A percentile compares a stretch with the other conserved stretches of the same genome.
phyloP scores from a whole-genome alignment of 306 rosid species.

The Corylus avellana region DNA sequence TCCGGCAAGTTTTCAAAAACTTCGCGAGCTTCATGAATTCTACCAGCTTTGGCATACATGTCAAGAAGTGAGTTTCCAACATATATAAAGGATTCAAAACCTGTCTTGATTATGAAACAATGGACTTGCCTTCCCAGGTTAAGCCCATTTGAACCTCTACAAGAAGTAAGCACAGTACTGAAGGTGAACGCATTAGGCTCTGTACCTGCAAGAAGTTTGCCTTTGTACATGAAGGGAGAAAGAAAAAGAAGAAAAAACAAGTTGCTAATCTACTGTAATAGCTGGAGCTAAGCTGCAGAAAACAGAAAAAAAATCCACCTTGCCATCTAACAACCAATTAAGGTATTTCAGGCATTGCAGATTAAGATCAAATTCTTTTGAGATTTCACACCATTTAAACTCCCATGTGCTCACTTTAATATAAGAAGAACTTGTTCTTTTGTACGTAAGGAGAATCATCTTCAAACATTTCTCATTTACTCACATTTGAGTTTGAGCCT shows the following conservation, averaged over 20 bases:
- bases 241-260: neutral
- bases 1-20: conserved; percentile 74
- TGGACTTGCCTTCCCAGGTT: conserved; percentile 75
- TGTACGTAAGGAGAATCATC: neutral
- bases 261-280: neutral
- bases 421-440: neutral
- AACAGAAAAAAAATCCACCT: neutral
- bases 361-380: neutral
- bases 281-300: neutral
- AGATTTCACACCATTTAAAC: neutral
- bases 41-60: conserved; percentile 87
- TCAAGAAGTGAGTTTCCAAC: conserved; percentile 93
- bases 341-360: neutral
- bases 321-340: neutral
- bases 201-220: conserved; percentile 51
- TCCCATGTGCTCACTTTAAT: neutral
- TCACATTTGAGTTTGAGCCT: neutral
- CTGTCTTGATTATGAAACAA: conserved; percentile 56
- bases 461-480: neutral
- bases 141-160: conserved; percentile 53
- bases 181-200: conserved; percentile 85
- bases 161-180: conserved; percentile 76
- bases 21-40: conserved; percentile 63
- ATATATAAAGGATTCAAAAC: conserved; percentile 58
- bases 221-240: neutral